Evolutionary conservation across 140 eudicot genomes (phyloP).

Genomic region (Oenanthe javanica): DNA sequence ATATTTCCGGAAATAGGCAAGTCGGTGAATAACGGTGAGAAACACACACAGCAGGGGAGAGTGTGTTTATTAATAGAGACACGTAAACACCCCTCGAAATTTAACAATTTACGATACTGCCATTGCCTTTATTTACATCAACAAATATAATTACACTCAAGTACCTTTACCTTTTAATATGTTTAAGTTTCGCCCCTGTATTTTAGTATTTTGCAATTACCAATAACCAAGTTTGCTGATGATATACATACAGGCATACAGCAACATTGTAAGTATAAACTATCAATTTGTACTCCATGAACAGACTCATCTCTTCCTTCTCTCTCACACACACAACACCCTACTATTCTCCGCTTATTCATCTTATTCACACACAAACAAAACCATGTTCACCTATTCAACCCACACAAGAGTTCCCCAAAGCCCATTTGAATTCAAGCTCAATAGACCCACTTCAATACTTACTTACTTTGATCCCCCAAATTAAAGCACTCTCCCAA

Average conservation of each 20-base stretch:
- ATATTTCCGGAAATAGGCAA: too few species aligned
- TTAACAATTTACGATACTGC: neutral
- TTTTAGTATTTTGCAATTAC: too few species aligned
- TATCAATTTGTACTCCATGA: neutral
- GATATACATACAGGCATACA: too few species aligned
- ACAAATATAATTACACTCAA: too few species aligned
- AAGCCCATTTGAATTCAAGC: neutral
- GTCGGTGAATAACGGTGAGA: conserved; percentile 3
- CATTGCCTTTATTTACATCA: neutral
- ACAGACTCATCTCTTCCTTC: neutral
- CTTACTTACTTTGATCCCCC: conserved; percentile 18
- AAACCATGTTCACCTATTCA: neutral
- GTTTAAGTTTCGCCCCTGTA: too few species aligned
- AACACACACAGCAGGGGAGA: neutral
- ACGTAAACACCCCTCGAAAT: neutral
- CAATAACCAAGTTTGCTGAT: too few species aligned
- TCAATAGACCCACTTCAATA: conserved; percentile 8
- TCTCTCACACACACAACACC: neutral
- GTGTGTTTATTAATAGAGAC: neutral
- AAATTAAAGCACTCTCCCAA: conserved; percentile 17
- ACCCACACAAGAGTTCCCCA: neutral
- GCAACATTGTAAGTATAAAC: neutral
- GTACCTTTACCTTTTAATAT: too few species aligned
- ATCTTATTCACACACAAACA: neutral
- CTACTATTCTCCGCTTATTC: too few species aligned